These are phyloP conservation scores for Dipodascopsis tothii DNA, from an alignment of 805 yeast species.

Conservation along the genomic window DNA sequence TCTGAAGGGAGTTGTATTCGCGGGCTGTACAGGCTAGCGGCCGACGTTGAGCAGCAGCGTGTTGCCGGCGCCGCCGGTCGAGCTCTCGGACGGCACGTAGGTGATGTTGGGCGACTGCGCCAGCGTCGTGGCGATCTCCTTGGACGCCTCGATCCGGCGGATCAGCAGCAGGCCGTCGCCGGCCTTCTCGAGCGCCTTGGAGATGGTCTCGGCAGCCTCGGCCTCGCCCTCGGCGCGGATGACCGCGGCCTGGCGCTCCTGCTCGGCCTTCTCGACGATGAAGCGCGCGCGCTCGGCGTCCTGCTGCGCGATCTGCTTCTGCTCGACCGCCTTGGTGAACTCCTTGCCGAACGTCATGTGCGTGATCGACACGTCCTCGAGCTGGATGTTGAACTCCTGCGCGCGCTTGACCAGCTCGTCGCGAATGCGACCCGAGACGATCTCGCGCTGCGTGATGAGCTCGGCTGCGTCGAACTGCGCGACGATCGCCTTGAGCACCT, in stretches of 20 bases:
- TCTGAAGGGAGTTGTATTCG: neutral
- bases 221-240: conserved; percentile 99
- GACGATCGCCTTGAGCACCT: conserved; percentile 78
- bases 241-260: conserved; percentile 88
- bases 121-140: conserved; percentile 85
- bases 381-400: conserved; percentile 74
- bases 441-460: conserved; percentile 92
- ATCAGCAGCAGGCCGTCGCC: conserved; percentile 93
- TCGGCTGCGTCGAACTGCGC: conserved; percentile 96
- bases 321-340: conserved; percentile 97
- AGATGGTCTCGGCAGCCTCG: conserved; percentile 91
- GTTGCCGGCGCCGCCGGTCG: conserved; percentile 19
- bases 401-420: conserved; percentile 80
- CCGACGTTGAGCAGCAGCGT: conserved; percentile 33
- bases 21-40: conserved; percentile 21
- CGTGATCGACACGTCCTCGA: conserved; percentile 95
- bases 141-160: conserved; percentile 92
- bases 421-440: conserved; percentile 81
- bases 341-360: conserved; percentile 96
- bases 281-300: conserved; percentile 96
- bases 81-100: conserved; percentile 60
- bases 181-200: conserved; percentile 83
- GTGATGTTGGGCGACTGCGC: conserved; percentile 79
- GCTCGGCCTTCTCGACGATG: conserved; percentile 92
- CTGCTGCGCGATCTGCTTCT: conserved; percentile 97